Percentiles rank a stretch among this genome's conserved stretches.
Evolutionary conservation across 352 stramenopile genomes (phyloP).

Genomic region (Phytophthora fragariae): DNA sequence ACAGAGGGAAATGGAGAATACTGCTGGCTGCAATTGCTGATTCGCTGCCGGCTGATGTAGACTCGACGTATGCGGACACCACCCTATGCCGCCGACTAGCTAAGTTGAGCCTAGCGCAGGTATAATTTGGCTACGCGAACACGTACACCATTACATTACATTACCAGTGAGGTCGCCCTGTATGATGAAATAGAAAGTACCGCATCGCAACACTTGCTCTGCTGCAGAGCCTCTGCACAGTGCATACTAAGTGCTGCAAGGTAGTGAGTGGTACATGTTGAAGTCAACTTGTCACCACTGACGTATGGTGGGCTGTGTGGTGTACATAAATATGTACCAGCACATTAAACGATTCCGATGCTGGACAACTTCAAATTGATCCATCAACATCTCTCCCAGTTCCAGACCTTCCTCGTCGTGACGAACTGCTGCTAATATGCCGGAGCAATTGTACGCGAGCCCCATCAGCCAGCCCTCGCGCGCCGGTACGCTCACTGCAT

Average conservation of each 20-base stretch:
- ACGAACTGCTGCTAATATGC: conserved; percentile 29
- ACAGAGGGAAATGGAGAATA: too few relatives aligned
- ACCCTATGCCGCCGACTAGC: too few relatives aligned
- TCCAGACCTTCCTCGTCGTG: neutral
- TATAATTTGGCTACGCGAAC: too few relatives aligned
- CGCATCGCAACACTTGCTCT: neutral
- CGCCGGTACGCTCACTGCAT: conserved; percentile 39
- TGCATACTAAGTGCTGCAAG: too few relatives aligned
- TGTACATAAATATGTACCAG: neutral
- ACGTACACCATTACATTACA: too few relatives aligned
- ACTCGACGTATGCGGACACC: too few relatives aligned
- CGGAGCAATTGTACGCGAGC: conserved; percentile 63
- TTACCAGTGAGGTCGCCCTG: neutral
- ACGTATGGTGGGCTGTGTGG: neutral
- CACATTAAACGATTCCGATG: conserved; percentile 2
- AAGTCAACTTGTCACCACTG: conserved; percentile 2
- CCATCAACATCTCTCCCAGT: conserved; percentile 33
- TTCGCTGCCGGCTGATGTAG: too few relatives aligned
- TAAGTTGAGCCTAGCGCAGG: too few relatives aligned
- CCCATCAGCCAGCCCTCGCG: conserved; percentile 72
- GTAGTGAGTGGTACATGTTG: conserved; percentile 8
- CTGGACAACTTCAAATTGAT: conserved; percentile 33
- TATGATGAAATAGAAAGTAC: neutral
- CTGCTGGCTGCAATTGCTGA: too few relatives aligned
- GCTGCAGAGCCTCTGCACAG: too few relatives aligned